phyloP scores from a whole-genome alignment of 176 grass and related monocot species.

The Bromus sterilis region DNA sequence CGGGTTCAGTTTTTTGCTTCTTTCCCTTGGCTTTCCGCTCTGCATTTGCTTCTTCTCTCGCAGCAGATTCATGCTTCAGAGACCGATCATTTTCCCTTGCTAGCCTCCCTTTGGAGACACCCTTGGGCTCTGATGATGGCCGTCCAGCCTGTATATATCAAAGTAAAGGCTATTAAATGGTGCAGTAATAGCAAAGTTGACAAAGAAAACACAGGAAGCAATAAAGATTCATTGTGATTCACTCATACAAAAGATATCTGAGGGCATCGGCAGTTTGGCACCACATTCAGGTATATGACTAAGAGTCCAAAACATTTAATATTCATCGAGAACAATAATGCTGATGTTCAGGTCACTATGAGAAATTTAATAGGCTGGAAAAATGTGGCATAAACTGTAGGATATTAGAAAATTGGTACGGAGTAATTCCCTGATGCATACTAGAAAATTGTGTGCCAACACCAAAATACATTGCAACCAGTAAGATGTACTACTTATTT shows the following conservation, averaged over 20 bases:
- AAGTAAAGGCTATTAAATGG: slow-evolving; percentile 12
- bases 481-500: background rate
- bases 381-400: background rate
- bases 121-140: background rate
- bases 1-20: slow-evolving; percentile 23
- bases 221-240: background rate
- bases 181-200: background rate
- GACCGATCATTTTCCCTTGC: background rate
- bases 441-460: background rate
- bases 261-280: background rate
- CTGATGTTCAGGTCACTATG: background rate
- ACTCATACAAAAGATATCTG: background rate
- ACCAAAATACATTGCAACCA: background rate
- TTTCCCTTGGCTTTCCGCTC: slow-evolving; percentile 26
- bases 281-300: background rate
- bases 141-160: slow-evolving; percentile 18
- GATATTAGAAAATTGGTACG: background rate
- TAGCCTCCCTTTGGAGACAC: slow-evolving; percentile 3
- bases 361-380: background rate
- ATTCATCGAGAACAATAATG: background rate
- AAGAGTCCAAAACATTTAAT: no score
- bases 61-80: slow-evolving; percentile 17
- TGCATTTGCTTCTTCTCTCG: slow-evolving; percentile 5
- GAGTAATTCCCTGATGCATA: background rate
- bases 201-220: background rate